Base-by-base conservation (phyloP, 2,329 filamentous ascomycete species). In the Fusarium newnesense region DNA sequence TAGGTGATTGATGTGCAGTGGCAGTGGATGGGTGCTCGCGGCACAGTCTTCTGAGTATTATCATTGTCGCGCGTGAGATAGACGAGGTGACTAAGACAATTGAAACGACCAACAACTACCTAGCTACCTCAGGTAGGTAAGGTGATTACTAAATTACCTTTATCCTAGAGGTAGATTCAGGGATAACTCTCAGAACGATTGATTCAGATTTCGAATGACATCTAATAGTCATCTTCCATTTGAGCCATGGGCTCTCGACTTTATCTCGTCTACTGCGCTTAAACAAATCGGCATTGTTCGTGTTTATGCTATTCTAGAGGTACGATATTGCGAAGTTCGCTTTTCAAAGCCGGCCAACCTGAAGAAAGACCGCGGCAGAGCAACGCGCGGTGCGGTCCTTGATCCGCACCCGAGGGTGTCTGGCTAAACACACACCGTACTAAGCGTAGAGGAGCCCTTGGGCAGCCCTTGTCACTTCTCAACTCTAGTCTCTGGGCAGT, bases 31-130 rank as follows among this genome's bases (percentile, higher is more conserved):
- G 62, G 37, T 68, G 70, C 62, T 74, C 67, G 70, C 52, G 70
- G 67, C 67, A 74, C 69, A 64, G 69, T 59, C 34, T 69, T 26
- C 26, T 56, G 34, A 64, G 30, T 36, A 32, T 43, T 37, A 47
- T 50, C 58, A 42, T 65, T 75, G 44, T 72, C 70, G 73, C 68
- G 67, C 63, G 56, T 69, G 64, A 67, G 75, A 76, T 73, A 75
- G 64, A 75, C 70, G 70, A 75, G 67, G 68, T 72, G 67, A 73
- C 72, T 74, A 66, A 75, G 72, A 76, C 60, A 62, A 32, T 53
- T 67, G 46, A 67, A 64, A 60, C 59, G 40, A 61, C 70, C 54
- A 53, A 62, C 47, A 46, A 61, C 24, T 24, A 24, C 24, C 43
- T 43, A 30, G n/a, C 28, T n/a, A n/a, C 28, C 46, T 32, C 28